Base-by-base conservation (phyloP, 257 asterid species). In the Nicotiana obtusifolia region DNA sequence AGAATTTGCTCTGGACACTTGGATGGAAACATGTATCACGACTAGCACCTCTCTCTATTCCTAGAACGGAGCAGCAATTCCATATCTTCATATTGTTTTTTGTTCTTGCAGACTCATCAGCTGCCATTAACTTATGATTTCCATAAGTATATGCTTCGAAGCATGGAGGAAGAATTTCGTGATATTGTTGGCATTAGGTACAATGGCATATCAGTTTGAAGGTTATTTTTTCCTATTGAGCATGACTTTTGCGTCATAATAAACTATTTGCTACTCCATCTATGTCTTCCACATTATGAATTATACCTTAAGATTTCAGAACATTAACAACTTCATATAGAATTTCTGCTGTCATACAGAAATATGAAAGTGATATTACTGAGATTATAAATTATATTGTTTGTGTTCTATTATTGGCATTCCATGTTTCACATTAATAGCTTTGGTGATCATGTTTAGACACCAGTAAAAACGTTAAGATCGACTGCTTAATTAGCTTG, bases 91-190 rank as follows among this genome's bases (percentile, higher is more conserved):
- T 59, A 69, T 35, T 73, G 54, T 15, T 84, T 44, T 80, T 77
- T 80, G 53, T 10, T 37, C 81, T 80, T 90, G 90, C 97, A 94
- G 99, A 89, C 93, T 84, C 98, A 91, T 88, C 93, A 95, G 77
- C 88, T 95, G 41, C 98, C 97, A 80, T 87, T 92, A 71, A 89
- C 97, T 28, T 94, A 95, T 49, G 97, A 93, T 87, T 95, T 94
- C 86, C 99, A 95, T 31, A 95, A 92, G 82, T 94, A 95, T 85
- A 95, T 95, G 99, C 91, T 92, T 64, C 92, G 99, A 76, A 95
- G 98, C 86, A 93, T 94, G 97, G 99, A 95, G 83, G 98, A 94
- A 85, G 99, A 95, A 90, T 95, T 95, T 87, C 91, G 98, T 73
- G 97, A 94, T 75, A 92, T 94, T 76, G 98, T 95, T 84, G 98